Percentiles rank a stretch among this genome's conserved stretches.
Evolutionary conservation across 139 green algal genomes (phyloP).

Genomic region (Picochlorum sp.): DNA sequence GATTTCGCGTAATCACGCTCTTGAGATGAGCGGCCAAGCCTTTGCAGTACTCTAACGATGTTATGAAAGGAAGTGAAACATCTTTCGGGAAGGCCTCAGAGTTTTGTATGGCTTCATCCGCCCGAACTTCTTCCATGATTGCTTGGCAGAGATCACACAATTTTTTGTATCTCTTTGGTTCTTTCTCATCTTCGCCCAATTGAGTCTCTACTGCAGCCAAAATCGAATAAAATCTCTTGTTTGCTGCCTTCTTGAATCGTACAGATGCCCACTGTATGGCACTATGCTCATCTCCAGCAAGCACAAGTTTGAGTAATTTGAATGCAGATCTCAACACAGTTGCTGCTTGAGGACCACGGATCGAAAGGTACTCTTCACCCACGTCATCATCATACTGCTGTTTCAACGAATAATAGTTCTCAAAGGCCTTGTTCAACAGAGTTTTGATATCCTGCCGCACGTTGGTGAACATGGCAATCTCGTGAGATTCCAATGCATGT

Average conservation of each 20-base stretch:
- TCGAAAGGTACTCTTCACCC: slow-evolving; percentile 25
- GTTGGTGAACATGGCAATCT: slow-evolving; percentile 31
- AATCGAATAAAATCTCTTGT: slow-evolving; percentile 34
- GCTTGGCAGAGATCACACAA: slow-evolving; percentile 38
- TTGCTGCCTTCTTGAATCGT: slow-evolving; percentile 30
- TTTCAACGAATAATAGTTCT: slow-evolving; percentile 43
- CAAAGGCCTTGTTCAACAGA: slow-evolving; percentile 37
- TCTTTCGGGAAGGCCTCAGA: slow-evolving; percentile 26
- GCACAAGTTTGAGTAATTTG: not conserved
- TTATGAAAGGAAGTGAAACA: slow-evolving; percentile 35
- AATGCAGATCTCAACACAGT: slow-evolving; percentile 28
- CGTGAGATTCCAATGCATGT: slow-evolving; percentile 19
- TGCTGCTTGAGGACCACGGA: slow-evolving; percentile 15
- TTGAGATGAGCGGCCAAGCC: slow-evolving; percentile 27
- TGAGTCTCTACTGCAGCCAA: slow-evolving; percentile 19
- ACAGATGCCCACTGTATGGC: slow-evolving; percentile 33
- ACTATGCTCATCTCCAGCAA: not conserved
- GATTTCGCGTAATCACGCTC: slow-evolving; percentile 25
- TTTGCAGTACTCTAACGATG: slow-evolving; percentile 38
- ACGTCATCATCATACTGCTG: slow-evolving; percentile 31
- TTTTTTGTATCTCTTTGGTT: slow-evolving; percentile 13
- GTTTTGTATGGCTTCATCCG: slow-evolving; percentile 37
- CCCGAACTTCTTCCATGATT: slow-evolving; percentile 37
- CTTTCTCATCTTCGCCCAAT: slow-evolving; percentile 3
- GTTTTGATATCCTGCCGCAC: slow-evolving; percentile 25